Percentiles rank a stretch among this genome's conserved stretches.
Conservation (phyloP, 2,329 filamentous ascomycete species). For the Alternaria triticina region DNA sequence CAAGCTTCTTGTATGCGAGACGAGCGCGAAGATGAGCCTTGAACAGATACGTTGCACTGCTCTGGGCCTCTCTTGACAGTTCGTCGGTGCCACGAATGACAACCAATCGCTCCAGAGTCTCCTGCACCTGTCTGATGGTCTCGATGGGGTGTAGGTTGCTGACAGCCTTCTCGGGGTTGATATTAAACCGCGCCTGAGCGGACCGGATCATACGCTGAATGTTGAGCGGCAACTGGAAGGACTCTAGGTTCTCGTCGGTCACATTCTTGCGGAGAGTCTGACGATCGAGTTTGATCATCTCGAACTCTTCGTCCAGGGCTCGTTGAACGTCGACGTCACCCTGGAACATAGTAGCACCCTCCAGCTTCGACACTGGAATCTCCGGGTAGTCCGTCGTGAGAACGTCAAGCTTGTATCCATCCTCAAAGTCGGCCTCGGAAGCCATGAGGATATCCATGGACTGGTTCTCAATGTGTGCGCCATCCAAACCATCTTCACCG, state of each 20-base stretch:
- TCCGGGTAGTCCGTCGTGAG: slow-evolving; percentile 73
- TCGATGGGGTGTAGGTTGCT: slow-evolving; percentile 90
- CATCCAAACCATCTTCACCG: slow-evolving; percentile 95
- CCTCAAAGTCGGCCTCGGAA: slow-evolving; percentile 77
- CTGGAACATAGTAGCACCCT: slow-evolving; percentile 83
- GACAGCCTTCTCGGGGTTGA: slow-evolving; percentile 76
- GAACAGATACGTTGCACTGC: slow-evolving; percentile 87
- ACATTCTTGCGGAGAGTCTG: slow-evolving; percentile 71
- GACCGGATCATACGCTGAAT: slow-evolving; percentile 88
- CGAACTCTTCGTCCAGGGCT: slow-evolving; percentile 87
- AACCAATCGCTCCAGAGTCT: slow-evolving; percentile 76
- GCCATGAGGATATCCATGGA: slow-evolving; percentile 84
- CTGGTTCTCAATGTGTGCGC: slow-evolving; percentile 91
- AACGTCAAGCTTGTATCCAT: slow-evolving; percentile 84
- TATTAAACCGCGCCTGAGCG: slow-evolving; percentile 87
- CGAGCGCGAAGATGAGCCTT: slow-evolving; percentile 90
- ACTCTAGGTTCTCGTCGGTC: slow-evolving; percentile 76
- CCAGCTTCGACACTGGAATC: slow-evolving; percentile 74
- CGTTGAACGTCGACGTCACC: slow-evolving; percentile 88
- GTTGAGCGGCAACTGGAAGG: slow-evolving; percentile 92
- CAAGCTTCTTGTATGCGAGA: slow-evolving; percentile 90
- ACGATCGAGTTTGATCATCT: slow-evolving; percentile 76
- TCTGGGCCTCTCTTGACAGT: slow-evolving; percentile 84
- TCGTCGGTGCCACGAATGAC: slow-evolving; percentile 85
- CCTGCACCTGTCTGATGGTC: slow-evolving; percentile 79